A percentile compares a stretch with the other conserved stretches of the same genome.
Conservation (phyloP, 345 rosid species). For the Noccaea bulbosa region DNA sequence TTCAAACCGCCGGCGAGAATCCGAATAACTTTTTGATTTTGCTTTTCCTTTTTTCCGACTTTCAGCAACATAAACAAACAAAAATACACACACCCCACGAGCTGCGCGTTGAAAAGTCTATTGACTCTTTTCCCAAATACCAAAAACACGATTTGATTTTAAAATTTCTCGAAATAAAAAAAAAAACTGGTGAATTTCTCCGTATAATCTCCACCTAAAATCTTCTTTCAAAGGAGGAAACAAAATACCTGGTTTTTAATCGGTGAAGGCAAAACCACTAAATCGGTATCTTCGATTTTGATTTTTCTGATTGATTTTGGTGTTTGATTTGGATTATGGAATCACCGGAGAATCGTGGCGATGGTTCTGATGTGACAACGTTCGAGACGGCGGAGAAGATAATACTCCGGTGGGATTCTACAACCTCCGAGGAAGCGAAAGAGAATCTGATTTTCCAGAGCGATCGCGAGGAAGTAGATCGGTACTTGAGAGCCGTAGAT, state of each 20-base stretch:
- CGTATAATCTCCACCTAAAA: conserved; percentile 21
- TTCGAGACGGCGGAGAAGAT: conserved; percentile 72
- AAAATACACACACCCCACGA: conserved; percentile 14
- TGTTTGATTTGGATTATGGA: conserved; percentile 30
- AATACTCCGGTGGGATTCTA: conserved; percentile 84
- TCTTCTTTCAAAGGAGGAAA: background rate
- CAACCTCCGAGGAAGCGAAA: conserved; percentile 73
- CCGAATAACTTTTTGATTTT: too few relatives aligned
- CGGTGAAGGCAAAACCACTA: background rate
- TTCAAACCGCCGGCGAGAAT: conserved; percentile 13
- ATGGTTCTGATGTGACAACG: conserved; percentile 1
- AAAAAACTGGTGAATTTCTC: background rate
- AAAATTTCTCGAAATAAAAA: background rate
- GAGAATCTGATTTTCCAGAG: conserved; percentile 81
- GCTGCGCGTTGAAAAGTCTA: conserved; percentile 26
- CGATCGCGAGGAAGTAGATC: conserved; percentile 80
- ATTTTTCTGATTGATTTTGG: background rate
- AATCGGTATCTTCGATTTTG: background rate
- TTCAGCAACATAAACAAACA: background rate
- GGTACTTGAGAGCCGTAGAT: conserved; percentile 80
- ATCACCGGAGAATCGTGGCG: conserved; percentile 23
- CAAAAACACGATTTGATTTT: background rate
- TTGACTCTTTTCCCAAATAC: conserved; percentile 29
- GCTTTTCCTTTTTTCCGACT: background rate
- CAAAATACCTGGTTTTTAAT: background rate